Evolutionary conservation across 23 red algal species (phyloP), one percentile per base, ranked within the genome.

Genomic region (Gracilaria domingensis): DNA sequence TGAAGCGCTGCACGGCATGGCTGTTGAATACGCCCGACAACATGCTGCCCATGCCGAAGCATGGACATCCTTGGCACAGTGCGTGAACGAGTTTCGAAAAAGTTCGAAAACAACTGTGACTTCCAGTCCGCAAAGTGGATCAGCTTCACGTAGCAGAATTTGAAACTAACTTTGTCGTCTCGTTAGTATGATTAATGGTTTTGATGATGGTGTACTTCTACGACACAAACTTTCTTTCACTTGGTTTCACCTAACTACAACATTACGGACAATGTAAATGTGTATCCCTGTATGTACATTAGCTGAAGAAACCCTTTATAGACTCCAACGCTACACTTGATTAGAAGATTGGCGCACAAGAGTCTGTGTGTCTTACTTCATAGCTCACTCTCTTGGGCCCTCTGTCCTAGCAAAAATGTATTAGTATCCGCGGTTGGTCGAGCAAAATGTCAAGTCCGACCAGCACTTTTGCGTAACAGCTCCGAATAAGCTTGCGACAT

Each of bases 401-500:
- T 48, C 45, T 48, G 12, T 48, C 7, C 45, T 8, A 48, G 45
- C 45, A 48, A 48, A 48, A 48, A 8, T 5, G 45, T 48, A 8
- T 12, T 20, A 55, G 11, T 1, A 20, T 55, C 51, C 51, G 51
- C 17, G 24, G 62, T 8, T 74, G 13, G 69, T 42, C n/a, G n/a
- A 45, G 42, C 21, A 25, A 0, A 24, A 5, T n/a, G 18, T 30
- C 20, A 77, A 13, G 72, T 26, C 7, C 49, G 79, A 38, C 48
- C 64, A 17, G 82, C 65, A 26, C 65, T 75, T 60, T 42, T 80
- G 53, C 74, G 48, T 42, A 90, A 47, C 47, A 90, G 49, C 11
- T 90, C 87, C 30, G 59, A 57, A 30, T 90, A 90, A 37, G 74
- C 87, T 54, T 29, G 42, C 13, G 71, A 81, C 75, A 64, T 57